Conservation (phyloP, 352 stramenopile genomes). For the Pythium brachiatum region DNA sequence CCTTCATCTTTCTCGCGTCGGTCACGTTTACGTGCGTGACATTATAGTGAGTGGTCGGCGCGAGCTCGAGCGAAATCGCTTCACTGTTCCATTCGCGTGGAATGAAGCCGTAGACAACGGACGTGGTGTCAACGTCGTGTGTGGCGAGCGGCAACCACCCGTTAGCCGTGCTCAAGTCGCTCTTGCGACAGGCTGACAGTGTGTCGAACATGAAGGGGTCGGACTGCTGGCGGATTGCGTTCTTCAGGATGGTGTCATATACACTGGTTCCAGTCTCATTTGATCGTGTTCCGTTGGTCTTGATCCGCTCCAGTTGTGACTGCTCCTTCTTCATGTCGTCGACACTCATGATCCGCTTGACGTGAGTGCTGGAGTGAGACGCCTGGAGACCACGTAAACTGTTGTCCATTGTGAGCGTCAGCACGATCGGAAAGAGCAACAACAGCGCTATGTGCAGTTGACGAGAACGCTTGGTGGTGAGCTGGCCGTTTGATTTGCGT, state of each 20-base stretch:
- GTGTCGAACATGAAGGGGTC: slow-evolving; percentile 37
- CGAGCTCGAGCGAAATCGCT: slow-evolving; percentile 14
- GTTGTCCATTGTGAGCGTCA: slow-evolving; percentile 44
- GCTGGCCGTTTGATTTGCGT: slow-evolving; percentile 11
- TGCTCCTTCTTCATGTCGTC: slow-evolving; percentile 43
- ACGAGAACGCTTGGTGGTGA: slow-evolving; percentile 9
- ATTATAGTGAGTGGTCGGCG: slow-evolving; percentile 10
- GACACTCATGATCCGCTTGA: slow-evolving; percentile 25
- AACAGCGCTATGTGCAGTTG: slow-evolving; percentile 19
- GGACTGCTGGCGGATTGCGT: slow-evolving; percentile 30
- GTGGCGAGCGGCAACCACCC: too few relatives aligned
- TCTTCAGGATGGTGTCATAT: slow-evolving; percentile 40
- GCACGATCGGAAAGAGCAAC: slow-evolving; percentile 38
- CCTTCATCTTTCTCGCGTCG: not conserved
- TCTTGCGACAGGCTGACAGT: slow-evolving; percentile 31
- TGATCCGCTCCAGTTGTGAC: slow-evolving; percentile 31
- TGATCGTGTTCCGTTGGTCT: slow-evolving; percentile 16
- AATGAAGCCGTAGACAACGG: slow-evolving; percentile 45
- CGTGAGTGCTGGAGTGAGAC: not conserved
- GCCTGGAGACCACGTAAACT: slow-evolving; percentile 48
- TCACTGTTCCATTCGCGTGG: slow-evolving; percentile 52
- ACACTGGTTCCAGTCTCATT: too few relatives aligned
- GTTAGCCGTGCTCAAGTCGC: too few relatives aligned
- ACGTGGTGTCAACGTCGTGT: slow-evolving; percentile 39
- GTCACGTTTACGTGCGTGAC: slow-evolving; percentile 12